A percentile compares a stretch with the other conserved stretches of the same genome.
These are phyloP conservation scores for Ceratocystis alfenasii DNA, from an alignment of 2,329 filamentous ascomycete species.

Conservation along the genomic window DNA sequence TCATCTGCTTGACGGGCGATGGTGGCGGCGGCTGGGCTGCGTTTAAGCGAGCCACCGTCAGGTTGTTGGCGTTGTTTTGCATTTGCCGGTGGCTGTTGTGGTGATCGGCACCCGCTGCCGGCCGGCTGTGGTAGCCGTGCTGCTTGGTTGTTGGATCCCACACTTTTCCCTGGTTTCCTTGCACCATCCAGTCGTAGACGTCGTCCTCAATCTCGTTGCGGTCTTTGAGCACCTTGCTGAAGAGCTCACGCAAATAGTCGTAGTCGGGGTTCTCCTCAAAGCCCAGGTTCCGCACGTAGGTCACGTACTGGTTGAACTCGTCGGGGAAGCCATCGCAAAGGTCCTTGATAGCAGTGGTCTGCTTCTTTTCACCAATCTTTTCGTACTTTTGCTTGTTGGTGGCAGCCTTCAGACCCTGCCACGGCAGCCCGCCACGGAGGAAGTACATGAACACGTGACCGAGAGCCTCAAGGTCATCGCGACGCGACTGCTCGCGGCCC, in stretches of 20 bases:
- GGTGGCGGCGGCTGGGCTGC: slow-evolving; percentile 81
- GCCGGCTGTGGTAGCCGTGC: slow-evolving; percentile 33
- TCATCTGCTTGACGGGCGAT: slow-evolving; percentile 69
- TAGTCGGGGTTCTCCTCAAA: slow-evolving; percentile 99
- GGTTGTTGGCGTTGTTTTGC: slow-evolving; percentile 50
- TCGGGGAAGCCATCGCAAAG: slow-evolving; percentile 92
- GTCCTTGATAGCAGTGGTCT: slow-evolving; percentile 93
- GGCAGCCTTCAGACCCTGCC: slow-evolving; percentile 61
- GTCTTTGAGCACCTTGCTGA: slow-evolving; percentile 91
- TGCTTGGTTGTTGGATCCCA: slow-evolving; percentile 68
- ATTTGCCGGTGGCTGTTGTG: slow-evolving; percentile 74
- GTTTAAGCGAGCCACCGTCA: slow-evolving; percentile 84
- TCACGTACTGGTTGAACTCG: slow-evolving; percentile 95
- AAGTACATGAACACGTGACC: slow-evolving; percentile 69
- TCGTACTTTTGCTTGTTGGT: slow-evolving; percentile 96
- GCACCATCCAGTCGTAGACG: slow-evolving; percentile 99
- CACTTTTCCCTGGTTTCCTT: slow-evolving; percentile 63
- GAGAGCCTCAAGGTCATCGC: slow-evolving; percentile 87
- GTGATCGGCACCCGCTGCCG: slow-evolving; percentile 31
- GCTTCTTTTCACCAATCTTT: slow-evolving; percentile 99
- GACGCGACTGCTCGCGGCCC: slow-evolving; percentile 85
- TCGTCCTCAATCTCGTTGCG: slow-evolving; percentile 91
- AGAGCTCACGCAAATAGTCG: slow-evolving; percentile 90
- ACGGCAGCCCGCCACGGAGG: slow-evolving; percentile 56
- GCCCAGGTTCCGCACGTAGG: slow-evolving; percentile 91